phyloP scores from a whole-genome alignment of 1,284 basidiomycete species.

The Malassezia japonica region DNA sequence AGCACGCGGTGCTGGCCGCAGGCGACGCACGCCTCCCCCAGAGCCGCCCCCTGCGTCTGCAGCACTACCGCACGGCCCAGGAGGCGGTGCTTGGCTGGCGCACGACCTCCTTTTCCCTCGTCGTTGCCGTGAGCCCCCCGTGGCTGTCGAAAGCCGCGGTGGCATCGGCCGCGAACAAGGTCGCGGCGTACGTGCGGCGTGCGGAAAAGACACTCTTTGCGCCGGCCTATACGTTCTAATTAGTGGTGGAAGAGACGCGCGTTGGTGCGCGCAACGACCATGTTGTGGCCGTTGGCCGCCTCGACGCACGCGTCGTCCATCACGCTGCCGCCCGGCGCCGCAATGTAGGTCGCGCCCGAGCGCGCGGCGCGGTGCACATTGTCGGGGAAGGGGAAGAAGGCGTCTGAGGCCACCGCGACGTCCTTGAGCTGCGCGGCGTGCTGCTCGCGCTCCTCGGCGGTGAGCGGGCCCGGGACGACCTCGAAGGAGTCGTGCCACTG shows the following conservation, averaged over 20 bases:
- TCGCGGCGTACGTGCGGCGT: conserved; percentile 1
- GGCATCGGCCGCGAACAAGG: conserved; percentile 71
- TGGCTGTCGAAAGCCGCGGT: conserved; percentile 72
- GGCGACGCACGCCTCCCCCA: not conserved
- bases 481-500: conserved; percentile 91
- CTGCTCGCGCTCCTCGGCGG: conserved; percentile 58
- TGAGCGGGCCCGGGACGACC: conserved; percentile 61
- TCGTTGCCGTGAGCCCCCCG: conserved; percentile 65
- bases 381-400: conserved; percentile 99
- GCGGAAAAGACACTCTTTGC: conserved; percentile 5
- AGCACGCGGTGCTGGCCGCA: not conserved
- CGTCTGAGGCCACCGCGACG: conserved; percentile 87
- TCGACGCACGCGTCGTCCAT: conserved; percentile 63
- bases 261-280: conserved; percentile 44
- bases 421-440: conserved; percentile 52
- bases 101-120: conserved; percentile 83
- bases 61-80: conserved; percentile 66
- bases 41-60: conserved; percentile 12
- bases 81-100: conserved; percentile 71
- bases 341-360: conserved; percentile 84
- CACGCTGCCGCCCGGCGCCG: conserved; percentile 87
- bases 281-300: conserved; percentile 41
- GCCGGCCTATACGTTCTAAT: conserved; percentile 11
- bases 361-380: conserved; percentile 87
- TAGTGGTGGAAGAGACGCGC: conserved; percentile 48